Evolutionary conservation across 257 asterid species (phyloP).

Genomic region (Anisodus acutangulus): DNA sequence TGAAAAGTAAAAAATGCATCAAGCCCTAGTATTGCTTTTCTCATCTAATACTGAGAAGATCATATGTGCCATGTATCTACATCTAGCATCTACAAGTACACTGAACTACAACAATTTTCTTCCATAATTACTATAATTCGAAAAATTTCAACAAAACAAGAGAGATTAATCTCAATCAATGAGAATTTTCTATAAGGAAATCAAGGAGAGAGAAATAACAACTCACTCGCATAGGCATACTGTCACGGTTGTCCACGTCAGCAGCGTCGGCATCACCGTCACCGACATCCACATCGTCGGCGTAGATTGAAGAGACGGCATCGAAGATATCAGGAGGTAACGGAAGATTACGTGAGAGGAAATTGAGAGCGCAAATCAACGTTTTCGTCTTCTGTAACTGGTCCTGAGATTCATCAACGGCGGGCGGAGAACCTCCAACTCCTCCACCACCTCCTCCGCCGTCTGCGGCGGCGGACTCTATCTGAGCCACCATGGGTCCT

Average conservation of each 20-base stretch:
- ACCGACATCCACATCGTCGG: slow-evolving; percentile 35
- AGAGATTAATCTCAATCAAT: neutral
- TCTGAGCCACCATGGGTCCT: slow-evolving; percentile 49
- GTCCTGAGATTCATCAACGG: slow-evolving; percentile 27
- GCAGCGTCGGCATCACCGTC: slow-evolving; percentile 40
- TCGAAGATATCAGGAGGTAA: slow-evolving; percentile 80
- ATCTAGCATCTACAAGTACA: neutral
- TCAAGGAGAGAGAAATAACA: neutral
- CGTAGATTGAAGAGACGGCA: slow-evolving; percentile 79
- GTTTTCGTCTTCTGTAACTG: slow-evolving; percentile 68
- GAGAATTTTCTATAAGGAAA: neutral
- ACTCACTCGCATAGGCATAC: slow-evolving; percentile 33
- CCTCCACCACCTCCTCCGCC: slow-evolving; percentile 26
- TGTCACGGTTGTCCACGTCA: slow-evolving; percentile 28
- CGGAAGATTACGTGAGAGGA: slow-evolving; percentile 88
- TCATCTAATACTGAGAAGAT: neutral
- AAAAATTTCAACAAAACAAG: neutral
- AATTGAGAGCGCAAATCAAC: slow-evolving; percentile 89
- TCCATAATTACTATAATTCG: neutral
- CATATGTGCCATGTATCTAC: neutral
- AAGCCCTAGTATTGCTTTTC: neutral
- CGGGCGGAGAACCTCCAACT: slow-evolving; percentile 29
- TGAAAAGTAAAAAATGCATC: neutral
- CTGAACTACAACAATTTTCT: neutral
- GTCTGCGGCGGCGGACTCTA: slow-evolving; percentile 32